A percentile compares a stretch with the other conserved stretches of the same genome.
Conservation (phyloP, 441 rosid genomes). For the Aquilaria agallochum region DNA sequence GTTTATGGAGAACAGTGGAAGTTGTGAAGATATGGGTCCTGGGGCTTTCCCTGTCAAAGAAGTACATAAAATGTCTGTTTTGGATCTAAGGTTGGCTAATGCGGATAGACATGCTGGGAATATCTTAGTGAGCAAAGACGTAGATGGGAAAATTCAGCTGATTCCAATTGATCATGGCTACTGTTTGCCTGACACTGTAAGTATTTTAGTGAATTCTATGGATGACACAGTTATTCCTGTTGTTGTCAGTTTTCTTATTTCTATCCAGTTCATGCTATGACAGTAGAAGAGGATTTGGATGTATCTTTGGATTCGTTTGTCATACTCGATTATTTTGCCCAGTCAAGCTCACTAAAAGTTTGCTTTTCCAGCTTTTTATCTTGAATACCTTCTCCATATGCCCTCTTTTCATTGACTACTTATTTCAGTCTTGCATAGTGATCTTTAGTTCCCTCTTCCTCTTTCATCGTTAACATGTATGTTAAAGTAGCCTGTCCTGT, state of each 20-base stretch:
- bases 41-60: conserved; percentile 63
- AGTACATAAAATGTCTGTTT: conserved; percentile 71
- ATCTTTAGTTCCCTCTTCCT: too few species aligned
- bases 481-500: too few species aligned
- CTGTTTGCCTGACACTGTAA: conserved; percentile 83
- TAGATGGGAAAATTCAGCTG: conserved; percentile 37
- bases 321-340: too few species aligned
- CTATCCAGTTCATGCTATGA: not conserved
- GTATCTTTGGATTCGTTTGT: not conserved
- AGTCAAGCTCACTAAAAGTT: too few species aligned
- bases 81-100: conserved; percentile 79
- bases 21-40: conserved; percentile 90
- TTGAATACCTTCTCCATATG: too few species aligned
- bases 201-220: conserved; percentile 4
- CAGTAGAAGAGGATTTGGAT: not conserved
- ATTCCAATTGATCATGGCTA: conserved; percentile 90
- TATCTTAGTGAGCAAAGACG: conserved; percentile 46
- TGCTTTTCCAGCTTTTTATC: too few species aligned
- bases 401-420: too few species aligned
- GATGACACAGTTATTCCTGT: conserved; percentile 3
- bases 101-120: conserved; percentile 89
- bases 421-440: too few species aligned
- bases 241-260: not conserved
- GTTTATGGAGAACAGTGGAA: conserved; percentile 61
- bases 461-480: too few species aligned